phyloP scores from a whole-genome alignment of 352 stramenopile species.

The Pythium aphanidermatum region DNA sequence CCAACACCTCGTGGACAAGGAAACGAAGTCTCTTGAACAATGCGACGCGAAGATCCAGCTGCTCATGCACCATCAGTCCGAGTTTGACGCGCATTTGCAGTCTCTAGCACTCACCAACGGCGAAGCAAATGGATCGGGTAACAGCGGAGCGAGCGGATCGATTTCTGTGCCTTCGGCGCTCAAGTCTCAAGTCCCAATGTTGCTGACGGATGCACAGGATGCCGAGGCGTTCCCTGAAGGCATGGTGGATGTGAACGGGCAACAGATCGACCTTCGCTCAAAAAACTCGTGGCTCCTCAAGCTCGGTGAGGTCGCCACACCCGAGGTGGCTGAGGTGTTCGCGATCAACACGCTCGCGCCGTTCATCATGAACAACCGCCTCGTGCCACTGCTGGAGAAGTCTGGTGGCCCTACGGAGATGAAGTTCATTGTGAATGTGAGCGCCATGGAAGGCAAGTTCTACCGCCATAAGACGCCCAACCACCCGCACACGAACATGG shows the following conservation, averaged over 20 bases:
- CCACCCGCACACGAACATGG: constrained; percentile 98
- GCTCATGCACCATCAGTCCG: constrained; percentile 71
- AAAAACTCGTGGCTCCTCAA: constrained; percentile 95
- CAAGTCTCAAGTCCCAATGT: constrained; percentile 78
- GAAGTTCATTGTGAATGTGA: constrained; percentile 97
- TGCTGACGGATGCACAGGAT: constrained; percentile 64
- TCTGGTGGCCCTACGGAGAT: constrained; percentile 31
- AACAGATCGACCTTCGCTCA: constrained; percentile 93
- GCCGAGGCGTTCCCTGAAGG: constrained; percentile 58
- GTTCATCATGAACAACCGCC: constrained; percentile 95
- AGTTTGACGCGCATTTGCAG: constrained; percentile 69
- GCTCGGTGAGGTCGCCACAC: constrained; percentile 89
- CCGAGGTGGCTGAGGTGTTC: constrained; percentile 85
- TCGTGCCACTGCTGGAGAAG: constrained; percentile 87
- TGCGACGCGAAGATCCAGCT: constrained; percentile 47
- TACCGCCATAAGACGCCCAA: constrained; percentile 96
- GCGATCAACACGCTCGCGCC: constrained; percentile 96
- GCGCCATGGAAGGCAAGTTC: constrained; percentile 98
- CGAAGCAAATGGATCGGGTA: too few species aligned
- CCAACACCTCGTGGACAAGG: constrained; percentile 83
- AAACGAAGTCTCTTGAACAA: constrained; percentile 56
- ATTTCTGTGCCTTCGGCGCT: constrained; percentile 56
- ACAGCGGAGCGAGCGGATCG: constrained; percentile 12
- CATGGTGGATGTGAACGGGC: constrained; percentile 92
- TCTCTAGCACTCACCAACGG: constrained; percentile 54